Conservation (phyloP, 2,329 filamentous ascomycete genomes). For the Nothophaeocryptopus gaeumannii region DNA sequence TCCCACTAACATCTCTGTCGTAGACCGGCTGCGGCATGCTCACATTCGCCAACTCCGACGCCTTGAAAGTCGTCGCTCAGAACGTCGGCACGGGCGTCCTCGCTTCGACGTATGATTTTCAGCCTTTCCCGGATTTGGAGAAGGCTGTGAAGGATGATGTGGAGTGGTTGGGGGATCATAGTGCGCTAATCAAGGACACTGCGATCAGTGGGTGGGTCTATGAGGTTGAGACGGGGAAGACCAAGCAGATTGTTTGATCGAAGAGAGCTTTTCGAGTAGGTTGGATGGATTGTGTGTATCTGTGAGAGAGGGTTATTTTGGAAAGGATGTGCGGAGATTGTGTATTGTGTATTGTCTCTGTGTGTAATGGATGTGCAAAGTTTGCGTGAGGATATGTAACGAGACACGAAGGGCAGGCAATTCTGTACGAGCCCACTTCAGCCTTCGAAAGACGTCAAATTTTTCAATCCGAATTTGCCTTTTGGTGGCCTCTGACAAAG, state of each 20-base stretch:
- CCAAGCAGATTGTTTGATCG: conserved; percentile 47
- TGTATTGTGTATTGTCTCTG: too few species aligned
- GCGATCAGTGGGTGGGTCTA: conserved; percentile 72
- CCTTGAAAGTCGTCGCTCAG: conserved; percentile 54
- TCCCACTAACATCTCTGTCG: neutral
- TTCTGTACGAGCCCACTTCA: too few species aligned
- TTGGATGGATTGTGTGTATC: too few species aligned
- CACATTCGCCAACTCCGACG: conserved; percentile 61
- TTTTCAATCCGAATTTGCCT: too few species aligned
- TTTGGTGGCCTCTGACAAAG: too few species aligned
- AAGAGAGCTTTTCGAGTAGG: too few species aligned
- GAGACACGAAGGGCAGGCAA: too few species aligned
- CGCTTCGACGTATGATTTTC: conserved; percentile 49
- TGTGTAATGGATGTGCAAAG: too few species aligned
- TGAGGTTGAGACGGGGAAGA: conserved; percentile 70
- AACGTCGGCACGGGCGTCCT: conserved; percentile 41
- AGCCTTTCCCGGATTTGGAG: conserved; percentile 64
- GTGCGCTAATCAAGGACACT: conserved; percentile 59
- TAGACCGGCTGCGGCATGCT: conserved; percentile 72
- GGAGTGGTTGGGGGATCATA: conserved; percentile 56
- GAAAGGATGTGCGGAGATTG: too few species aligned
- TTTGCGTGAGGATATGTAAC: too few species aligned
- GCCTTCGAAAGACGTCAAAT: too few species aligned
- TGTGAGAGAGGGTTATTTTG: too few species aligned
- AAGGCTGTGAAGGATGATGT: conserved; percentile 66